These are phyloP conservation scores for Spencermartinsiella ligniputridi DNA, from an alignment of 1,139 yeast genomes.

Conservation along the genomic window DNA sequence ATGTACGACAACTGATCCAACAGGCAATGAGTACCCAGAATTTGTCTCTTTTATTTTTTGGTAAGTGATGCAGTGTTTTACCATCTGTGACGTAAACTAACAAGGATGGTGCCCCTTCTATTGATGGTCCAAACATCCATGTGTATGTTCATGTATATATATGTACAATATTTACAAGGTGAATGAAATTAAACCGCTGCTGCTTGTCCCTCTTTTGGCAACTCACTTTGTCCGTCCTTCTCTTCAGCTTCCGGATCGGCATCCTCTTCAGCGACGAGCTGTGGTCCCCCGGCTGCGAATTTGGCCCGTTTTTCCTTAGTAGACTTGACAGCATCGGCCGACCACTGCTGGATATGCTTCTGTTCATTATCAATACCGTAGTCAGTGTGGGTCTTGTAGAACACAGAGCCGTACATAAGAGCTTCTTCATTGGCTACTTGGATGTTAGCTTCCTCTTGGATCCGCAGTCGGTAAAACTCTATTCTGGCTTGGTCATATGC, in stretches of 20 bases:
- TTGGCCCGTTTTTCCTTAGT: slow-evolving; percentile 26
- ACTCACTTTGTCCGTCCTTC: not conserved
- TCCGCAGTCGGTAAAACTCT: slow-evolving; percentile 82
- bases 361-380: slow-evolving; percentile 72
- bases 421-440: slow-evolving; percentile 82
- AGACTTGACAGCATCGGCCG: slow-evolving; percentile 49
- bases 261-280: slow-evolving; percentile 7
- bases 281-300: not conserved
- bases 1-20: slow-evolving; percentile 71
- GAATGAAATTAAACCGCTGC: not conserved
- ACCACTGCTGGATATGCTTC: slow-evolving; percentile 67
- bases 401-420: slow-evolving; percentile 77
- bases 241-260: slow-evolving; percentile 8
- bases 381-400: slow-evolving; percentile 55
- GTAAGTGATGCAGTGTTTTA: slow-evolving; percentile 55
- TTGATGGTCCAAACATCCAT: too few relatives aligned
- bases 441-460: slow-evolving; percentile 73
- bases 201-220: not conserved
- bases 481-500: slow-evolving; percentile 85
- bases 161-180: not conserved
- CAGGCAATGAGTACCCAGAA: slow-evolving; percentile 69
- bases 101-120: slow-evolving; percentile 12
- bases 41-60: slow-evolving; percentile 71
- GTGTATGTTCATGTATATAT: slow-evolving; percentile 5
- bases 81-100: not conserved